Evolutionary conservation across 2,329 filamentous ascomycete genomes (phyloP), one percentile per base, ranked within the genome.

Genomic region (Neoscytalidium dimidiatum): DNA sequence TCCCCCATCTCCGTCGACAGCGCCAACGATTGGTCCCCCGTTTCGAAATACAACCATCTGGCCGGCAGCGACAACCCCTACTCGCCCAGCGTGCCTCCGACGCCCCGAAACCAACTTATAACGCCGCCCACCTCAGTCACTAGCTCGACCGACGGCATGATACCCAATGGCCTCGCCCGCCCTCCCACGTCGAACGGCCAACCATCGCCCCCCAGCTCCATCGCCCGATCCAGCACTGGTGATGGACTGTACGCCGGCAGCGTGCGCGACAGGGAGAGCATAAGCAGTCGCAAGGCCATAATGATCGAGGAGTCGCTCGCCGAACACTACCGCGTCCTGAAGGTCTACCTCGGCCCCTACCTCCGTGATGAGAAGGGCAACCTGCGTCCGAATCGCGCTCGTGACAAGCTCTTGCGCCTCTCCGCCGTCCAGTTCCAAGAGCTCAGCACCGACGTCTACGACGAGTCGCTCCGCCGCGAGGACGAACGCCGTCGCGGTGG

Each of bases 371-470:
- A 93, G 70, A 88, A 90, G 74, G 85, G 86, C 52, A 90, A 90
- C 68, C 86, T 88, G 57, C 90, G 89, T 60, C 89, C 92, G 29
- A 97, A 96, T 79, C 90, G 94, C 79, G 95, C 95, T 64, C 90
- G 94, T 73, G 95, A 98, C 79, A 99, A 99, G 83, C 85, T 98
- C 65, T 84, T 97, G 66, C 88, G 94, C 66, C 85, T 99, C 60
- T 97, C 94, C 0, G 84, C 90, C 1, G 92, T 96, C 29, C 95
- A 99, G 78, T 98, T 99, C 78, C 92, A 96, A 78, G 95, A 99
- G 80, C 85, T 99, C 68, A 97, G 94, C 79, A 98, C 94, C 65
- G 95, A 99, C 80, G 94, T 99, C 44, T 98, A 91, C 79, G 95
- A 99, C 78, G 95, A 99, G 80, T 84, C 98, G 69, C 84, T 96